Conservation (phyloP, 306 rosid genomes). For the Fragaria iinumae region DNA sequence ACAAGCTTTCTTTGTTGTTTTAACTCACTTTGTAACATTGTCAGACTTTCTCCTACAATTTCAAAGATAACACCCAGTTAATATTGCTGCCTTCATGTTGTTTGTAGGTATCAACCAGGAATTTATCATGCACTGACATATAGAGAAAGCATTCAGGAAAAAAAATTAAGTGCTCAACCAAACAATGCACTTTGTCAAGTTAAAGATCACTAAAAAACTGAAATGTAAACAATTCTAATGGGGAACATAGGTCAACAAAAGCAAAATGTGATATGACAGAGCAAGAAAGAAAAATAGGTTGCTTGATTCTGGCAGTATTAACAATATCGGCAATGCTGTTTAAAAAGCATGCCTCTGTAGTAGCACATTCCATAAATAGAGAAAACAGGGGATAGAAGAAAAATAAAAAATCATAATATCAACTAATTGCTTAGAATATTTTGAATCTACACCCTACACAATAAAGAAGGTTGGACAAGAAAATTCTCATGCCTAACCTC, state of each 20-base stretch:
- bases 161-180: slow-evolving; percentile 10
- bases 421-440: not conserved
- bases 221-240: not conserved
- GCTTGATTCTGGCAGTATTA: not conserved
- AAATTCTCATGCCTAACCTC: slow-evolving; percentile 48
- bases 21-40: slow-evolving; percentile 70
- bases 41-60: slow-evolving; percentile 76
- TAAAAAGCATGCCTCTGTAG: not conserved
- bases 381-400: not conserved
- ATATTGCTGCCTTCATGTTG: slow-evolving; percentile 18
- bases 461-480: not conserved
- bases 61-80: slow-evolving; percentile 30
- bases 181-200: slow-evolving; percentile 4
- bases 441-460: not conserved
- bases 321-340: not conserved
- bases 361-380: not conserved
- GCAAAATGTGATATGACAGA: not conserved
- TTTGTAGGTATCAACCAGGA: slow-evolving; percentile 16
- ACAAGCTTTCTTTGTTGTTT: slow-evolving; percentile 82
- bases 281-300: not conserved
- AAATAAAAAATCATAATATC: not conserved
- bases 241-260: not conserved
- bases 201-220: not conserved
- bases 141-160: slow-evolving; percentile 12
- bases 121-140: slow-evolving; percentile 16